Evolutionary conservation across 1,284 basidiomycete species (phyloP), one percentile per base, ranked within the genome.

Genomic region (Ustilago shanxiensis): DNA sequence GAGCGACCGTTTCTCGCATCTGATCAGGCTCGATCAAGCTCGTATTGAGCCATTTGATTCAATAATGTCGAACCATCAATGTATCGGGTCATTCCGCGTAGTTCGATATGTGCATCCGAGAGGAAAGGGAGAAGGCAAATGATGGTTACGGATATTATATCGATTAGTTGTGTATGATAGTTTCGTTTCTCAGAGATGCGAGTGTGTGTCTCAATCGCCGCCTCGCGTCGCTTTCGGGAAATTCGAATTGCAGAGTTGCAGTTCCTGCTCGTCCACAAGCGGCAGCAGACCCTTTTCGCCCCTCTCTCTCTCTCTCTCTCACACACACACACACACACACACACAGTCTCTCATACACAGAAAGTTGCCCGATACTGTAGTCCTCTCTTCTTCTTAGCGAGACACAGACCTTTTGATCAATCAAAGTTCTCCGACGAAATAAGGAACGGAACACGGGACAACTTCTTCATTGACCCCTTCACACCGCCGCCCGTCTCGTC

Each of bases 381-480:
- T 16, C 39, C 39, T 31, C 8, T 39, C 7, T 37, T 14, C 18
- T 45, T 20, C 22, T n/a, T 24, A 8, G 7, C n/a, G n/a, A n/a
- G n/a, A n/a, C 4, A 31, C 29, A 9, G 16, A 11, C 14, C 24
- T 16, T n/a, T 8, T 7, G 44, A 55, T 7, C 35, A 39, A 24
- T 26, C 20, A 44, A 26, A 41, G 53, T 28, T 57, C 41, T 57
- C 55, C 55, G 55, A n/a, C n/a, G n/a, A n/a, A n/a, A n/a, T n/a
- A n/a, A 41, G n/a, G 13, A 57, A 31, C 55, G 52, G 52, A 54
- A 54, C 31, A 57, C 55, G 55, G 55, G 55, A 45, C 55, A 57
- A 57, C 55, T n/a, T 16, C 31, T 4, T 10, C 28, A n/a, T 52
- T 28, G 8, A 9, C 33, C 37, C 20, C 33, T 26, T 28, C 28